phyloP scores from a whole-genome alignment of 495 filamentous ascomycete genomes.

The Penicillium turbatum region DNA sequence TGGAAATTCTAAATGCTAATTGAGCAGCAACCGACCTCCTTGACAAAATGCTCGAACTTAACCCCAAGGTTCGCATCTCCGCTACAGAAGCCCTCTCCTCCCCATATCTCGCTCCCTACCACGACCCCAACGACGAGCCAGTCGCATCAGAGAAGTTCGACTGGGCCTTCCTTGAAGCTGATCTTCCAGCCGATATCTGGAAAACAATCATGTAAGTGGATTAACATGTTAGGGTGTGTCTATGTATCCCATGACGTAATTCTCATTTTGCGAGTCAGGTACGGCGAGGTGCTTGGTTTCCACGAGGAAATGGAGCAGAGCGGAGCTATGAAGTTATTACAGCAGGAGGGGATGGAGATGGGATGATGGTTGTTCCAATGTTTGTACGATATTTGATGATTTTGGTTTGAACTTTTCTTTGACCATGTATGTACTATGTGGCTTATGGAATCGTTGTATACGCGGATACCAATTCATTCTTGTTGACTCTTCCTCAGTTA shows the following conservation, averaged over 20 bases:
- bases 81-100: constrained; percentile 78
- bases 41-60: constrained; percentile 93
- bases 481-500: too few relatives aligned
- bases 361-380: constrained; percentile 1
- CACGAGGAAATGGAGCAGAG: constrained; percentile 54
- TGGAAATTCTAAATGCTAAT: too few relatives aligned
- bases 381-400: too few relatives aligned
- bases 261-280: constrained; percentile 53
- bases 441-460: too few relatives aligned
- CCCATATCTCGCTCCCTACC: constrained; percentile 90
- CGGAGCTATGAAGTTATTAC: not conserved
- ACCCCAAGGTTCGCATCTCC: constrained; percentile 80
- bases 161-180: constrained; percentile 97
- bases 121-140: constrained; percentile 93
- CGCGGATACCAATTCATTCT: too few relatives aligned
- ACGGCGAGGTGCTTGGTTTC: constrained; percentile 96
- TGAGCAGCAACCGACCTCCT: constrained; percentile 76
- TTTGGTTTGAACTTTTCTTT: too few relatives aligned
- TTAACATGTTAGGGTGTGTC: too few relatives aligned
- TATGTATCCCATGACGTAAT: not conserved
- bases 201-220: constrained; percentile 96
- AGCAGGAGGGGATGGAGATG: constrained; percentile 17
- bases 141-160: constrained; percentile 92
- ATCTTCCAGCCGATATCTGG: constrained; percentile 94
- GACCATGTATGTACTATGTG: too few relatives aligned